Evolutionary conservation across 2,329 filamentous ascomycete species (phyloP).

Genomic region (Bimuria novae-zelandiae): DNA sequence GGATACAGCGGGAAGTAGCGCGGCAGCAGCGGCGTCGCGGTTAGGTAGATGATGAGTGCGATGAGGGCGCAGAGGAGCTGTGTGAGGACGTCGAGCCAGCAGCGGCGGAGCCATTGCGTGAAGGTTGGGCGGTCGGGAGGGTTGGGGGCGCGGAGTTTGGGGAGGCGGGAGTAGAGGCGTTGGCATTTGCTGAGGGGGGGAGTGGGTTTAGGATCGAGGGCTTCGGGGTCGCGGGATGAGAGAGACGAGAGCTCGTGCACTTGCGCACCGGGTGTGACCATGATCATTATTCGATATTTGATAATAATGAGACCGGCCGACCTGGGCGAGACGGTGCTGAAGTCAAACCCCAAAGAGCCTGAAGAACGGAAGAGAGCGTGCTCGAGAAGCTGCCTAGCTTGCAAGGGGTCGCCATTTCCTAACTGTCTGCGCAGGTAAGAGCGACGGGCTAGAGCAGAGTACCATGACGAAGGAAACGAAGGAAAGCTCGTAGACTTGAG

Average conservation of each 20-base stretch:
- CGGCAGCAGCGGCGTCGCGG: constrained; percentile 60
- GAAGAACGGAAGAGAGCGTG: too few relatives aligned
- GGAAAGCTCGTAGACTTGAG: too few relatives aligned
- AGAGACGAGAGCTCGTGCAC: background rate
- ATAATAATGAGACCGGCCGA: background rate
- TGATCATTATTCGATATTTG: background rate
- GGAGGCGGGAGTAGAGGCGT: background rate
- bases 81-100: constrained; percentile 65
- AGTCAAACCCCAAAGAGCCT: too few relatives aligned
- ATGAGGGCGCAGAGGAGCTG: constrained; percentile 65
- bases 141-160: constrained; percentile 6
- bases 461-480: too few relatives aligned
- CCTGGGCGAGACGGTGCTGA: too few relatives aligned
- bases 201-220: background rate
- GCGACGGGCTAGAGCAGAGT: too few relatives aligned
- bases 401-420: too few relatives aligned
- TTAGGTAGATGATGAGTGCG: constrained; percentile 44
- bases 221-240: background rate
- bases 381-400: too few relatives aligned
- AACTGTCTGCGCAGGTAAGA: too few relatives aligned
- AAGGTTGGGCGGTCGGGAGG: constrained; percentile 22
- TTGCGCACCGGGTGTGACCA: background rate
- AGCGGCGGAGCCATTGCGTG: constrained; percentile 14
- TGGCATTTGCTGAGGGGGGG: background rate
- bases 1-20: constrained; percentile 58